Evolutionary conservation across 2,329 filamentous ascomycete genomes (phyloP), one percentile per base, ranked within the genome.

Genomic region (Epichloe amarillans): DNA sequence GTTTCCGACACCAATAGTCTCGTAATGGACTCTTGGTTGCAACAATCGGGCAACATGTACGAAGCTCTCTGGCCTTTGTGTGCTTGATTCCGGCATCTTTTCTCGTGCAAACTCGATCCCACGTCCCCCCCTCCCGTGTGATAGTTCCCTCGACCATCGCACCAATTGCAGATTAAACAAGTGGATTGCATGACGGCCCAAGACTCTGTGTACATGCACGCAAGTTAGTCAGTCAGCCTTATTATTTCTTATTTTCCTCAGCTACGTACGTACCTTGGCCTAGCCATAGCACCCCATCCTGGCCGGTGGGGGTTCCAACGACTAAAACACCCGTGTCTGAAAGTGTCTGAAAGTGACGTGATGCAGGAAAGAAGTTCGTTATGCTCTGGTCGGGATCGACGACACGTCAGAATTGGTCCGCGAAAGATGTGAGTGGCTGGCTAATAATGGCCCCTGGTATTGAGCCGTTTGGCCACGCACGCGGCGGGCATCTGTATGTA

Each of bases 1-100:
- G 58, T 56, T 56, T 62, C 59, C 60, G 58, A 64, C 63, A 62
- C 64, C 57, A 62, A 66, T 57, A 60, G 56, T 58, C 63, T 68
- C 63, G 66, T 65, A 67, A 64, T 64, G 52, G 49, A 45, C 23
- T 49, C 46, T 39, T 39, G 21, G 33, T 43, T n/a, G 33, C 30
- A 21, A 17, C 6, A 15, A 39, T 41, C 17, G 17, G 37, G 30
- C 19, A 36, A 23, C 15, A 10, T 19, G 42, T 21, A 46, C 19
- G 17, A 26, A 21, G 17, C 17, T 10, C 17, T 38, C 17, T 44
- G 33, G 21, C 12, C 42, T 1, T 38, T 44, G 40, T 44, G 17
- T 37, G 43, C 39, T 38, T 14, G 33, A 10, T 4, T 26, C n/a
- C 21, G 40, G 17, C 8, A 35, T 37, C 15, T 14, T 10, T 43